These are phyloP conservation scores for Malus fusca DNA, from an alignment of 306 rosid species.

Conservation along the genomic window DNA sequence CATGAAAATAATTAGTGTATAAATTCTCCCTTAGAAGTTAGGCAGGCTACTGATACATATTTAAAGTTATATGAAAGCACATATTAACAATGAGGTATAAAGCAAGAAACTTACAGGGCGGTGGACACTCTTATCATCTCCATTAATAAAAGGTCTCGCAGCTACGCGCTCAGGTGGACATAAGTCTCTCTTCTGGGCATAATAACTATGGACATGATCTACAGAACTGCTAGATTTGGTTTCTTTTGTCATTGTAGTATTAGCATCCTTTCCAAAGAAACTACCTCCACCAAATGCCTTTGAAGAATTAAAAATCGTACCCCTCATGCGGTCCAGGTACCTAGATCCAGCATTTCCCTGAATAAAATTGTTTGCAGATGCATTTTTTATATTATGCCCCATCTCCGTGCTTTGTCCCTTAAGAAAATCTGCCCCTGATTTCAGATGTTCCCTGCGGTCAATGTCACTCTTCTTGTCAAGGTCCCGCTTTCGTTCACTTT, in stretches of 20 bases:
- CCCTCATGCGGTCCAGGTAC: slow-evolving; percentile 88
- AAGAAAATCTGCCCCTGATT: slow-evolving; percentile 46
- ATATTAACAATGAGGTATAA: slow-evolving; percentile 3
- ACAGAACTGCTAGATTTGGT: slow-evolving; percentile 47
- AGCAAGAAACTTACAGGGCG: slow-evolving; percentile 60
- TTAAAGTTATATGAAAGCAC: background rate
- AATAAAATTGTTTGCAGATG: slow-evolving; percentile 34
- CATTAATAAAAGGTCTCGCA: slow-evolving; percentile 46
- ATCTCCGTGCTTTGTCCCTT: slow-evolving; percentile 49
- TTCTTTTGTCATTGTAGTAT: slow-evolving; percentile 51
- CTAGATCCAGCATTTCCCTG: slow-evolving; percentile 74
- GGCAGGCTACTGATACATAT: background rate
- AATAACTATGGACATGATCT: slow-evolving; percentile 55
- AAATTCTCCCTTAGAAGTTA: background rate
- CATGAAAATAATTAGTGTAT: background rate
- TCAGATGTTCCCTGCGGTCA: slow-evolving; percentile 60
- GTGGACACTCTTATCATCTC: slow-evolving; percentile 58
- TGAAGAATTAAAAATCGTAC: slow-evolving; percentile 80
- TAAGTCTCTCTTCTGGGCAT: slow-evolving; percentile 50
- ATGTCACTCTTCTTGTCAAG: slow-evolving; percentile 56
- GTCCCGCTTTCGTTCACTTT: slow-evolving; percentile 67
- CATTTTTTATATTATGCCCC: slow-evolving; percentile 46
- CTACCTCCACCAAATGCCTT: slow-evolving; percentile 76
- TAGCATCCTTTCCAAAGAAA: slow-evolving; percentile 70
- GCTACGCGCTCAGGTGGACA: slow-evolving; percentile 54